These are phyloP conservation scores for Rhizopogon vulgaris DNA, from an alignment of 768 basidiomycete species.

Conservation along the genomic window DNA sequence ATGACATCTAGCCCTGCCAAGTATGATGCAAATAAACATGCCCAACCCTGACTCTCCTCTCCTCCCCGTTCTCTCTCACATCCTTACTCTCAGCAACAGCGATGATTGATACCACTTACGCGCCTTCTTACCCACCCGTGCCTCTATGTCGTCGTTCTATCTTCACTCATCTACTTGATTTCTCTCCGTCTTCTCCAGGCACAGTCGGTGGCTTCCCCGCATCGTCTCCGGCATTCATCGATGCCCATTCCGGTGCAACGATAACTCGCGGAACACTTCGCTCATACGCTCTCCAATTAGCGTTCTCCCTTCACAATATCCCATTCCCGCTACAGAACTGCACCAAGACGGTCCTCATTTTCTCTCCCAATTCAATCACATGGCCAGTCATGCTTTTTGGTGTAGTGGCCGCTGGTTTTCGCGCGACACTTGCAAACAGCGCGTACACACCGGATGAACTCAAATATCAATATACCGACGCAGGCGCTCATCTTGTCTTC, in stretches of 20 bases:
- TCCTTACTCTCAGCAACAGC: background rate
- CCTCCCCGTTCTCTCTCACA: background rate
- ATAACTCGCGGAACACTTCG: constrained; percentile 52
- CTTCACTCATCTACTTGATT: constrained; percentile 25
- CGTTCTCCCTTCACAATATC: constrained; percentile 47
- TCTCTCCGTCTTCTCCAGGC: constrained; percentile 9
- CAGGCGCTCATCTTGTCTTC: constrained; percentile 57
- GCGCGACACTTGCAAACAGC: constrained; percentile 69
- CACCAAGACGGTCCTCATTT: constrained; percentile 49
- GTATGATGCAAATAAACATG: no score
- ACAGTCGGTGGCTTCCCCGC: constrained; percentile 39
- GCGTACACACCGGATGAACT: constrained; percentile 66
- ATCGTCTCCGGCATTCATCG: constrained; percentile 52
- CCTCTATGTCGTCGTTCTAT: constrained; percentile 20
- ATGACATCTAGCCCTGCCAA: no score
- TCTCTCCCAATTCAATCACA: constrained; percentile 60
- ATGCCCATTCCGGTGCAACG: constrained; percentile 50
- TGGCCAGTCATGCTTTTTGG: constrained; percentile 43
- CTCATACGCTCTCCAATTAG: constrained; percentile 50
- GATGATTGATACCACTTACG: constrained; percentile 16
- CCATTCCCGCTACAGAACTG: constrained; percentile 36
- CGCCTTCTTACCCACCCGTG: constrained; percentile 15
- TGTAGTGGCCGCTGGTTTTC: constrained; percentile 58
- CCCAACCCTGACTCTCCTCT: no score
- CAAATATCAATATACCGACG: constrained; percentile 64